Base-by-base conservation (phyloP, 2,329 filamentous ascomycete genomes). In the Microcera coccophila region DNA sequence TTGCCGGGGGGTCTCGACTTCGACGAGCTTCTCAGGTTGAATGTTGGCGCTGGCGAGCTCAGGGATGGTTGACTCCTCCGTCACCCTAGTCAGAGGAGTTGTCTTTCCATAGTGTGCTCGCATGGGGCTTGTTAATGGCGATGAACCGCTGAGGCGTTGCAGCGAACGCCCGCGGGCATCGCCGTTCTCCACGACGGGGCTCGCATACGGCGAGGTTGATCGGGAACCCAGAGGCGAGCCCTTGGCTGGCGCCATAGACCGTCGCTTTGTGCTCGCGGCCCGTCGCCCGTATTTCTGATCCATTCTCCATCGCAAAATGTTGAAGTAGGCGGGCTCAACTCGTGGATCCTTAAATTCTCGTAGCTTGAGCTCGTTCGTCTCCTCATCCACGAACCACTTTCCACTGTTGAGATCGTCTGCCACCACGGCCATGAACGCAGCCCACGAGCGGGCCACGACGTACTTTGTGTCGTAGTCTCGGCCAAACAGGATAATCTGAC, bases 381-480 rank as follows among this genome's bases (percentile, higher is more conserved):
- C 93, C 59, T 98, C 93, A 52, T 97, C 90, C 40, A 98, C 86
- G 58, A 82, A 87, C 74, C 89, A 90, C 66, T 95, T 94, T 50
- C 88, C 87, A 54, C 87, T 93, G 69, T 79, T 82, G 58, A 98
- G 73, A 61, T 98, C 93, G 60, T 98, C 93, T 21, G 93, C 90
- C 5, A 96, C 79, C 22, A 83, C 79, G 38, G 90, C 90, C 16
- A 98, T 70, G 62, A 98, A 90, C 9, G 85, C 79, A 14, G 83
- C 81, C 93, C 93, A 98, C 1, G 91, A 97, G 48, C 87, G 82
- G 21, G 93, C 87, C 43, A 98, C 79, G 5, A 98, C 93, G 62
- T 95, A 98, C 71, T 98, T 98, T 68, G 88, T 95, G 63, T 98
- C 93, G 68, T 95, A 98, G 70, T 98, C 93, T 47, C 93, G 88